phyloP scores from a whole-genome alignment of 306 rosid species.

The Fagus crenata region DNA sequence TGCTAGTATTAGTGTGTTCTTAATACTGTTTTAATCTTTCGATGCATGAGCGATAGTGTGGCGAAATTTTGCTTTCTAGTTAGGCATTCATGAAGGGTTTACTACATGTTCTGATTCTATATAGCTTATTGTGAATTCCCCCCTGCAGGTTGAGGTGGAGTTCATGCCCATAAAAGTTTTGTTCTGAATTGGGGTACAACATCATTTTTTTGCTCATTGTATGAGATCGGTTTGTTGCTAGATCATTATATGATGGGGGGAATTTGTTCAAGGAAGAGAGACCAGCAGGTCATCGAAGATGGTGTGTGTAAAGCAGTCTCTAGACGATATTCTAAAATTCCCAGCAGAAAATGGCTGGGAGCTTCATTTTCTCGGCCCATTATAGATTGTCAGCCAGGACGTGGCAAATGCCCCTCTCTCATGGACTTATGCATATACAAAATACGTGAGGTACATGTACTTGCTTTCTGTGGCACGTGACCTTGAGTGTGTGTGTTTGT shows the following conservation, averaged over 20 bases:
- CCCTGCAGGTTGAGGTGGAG: too few relatives aligned
- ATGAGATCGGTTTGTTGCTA: not conserved
- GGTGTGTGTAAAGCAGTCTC: constrained; percentile 33
- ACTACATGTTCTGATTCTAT: too few relatives aligned
- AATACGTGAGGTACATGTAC: constrained; percentile 51
- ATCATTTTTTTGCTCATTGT: constrained; percentile 14
- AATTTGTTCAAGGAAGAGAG: constrained; percentile 69
- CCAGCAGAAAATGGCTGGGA: constrained; percentile 57
- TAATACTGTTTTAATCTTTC: too few relatives aligned
- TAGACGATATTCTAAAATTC: constrained; percentile 47
- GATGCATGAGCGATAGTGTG: too few relatives aligned
- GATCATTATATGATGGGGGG: constrained; percentile 55
- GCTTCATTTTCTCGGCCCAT: constrained; percentile 37
- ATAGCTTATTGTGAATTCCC: too few relatives aligned
- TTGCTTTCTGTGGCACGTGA: constrained; percentile 14
- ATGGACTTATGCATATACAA: constrained; percentile 57
- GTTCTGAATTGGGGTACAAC: constrained; percentile 24
- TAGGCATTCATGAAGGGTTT: too few relatives aligned
- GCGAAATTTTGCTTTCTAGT: too few relatives aligned
- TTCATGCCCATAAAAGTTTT: not conserved
- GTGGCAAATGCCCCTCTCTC: constrained; percentile 53
- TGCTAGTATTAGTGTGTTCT: too few relatives aligned
- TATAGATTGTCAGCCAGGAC: constrained; percentile 37
- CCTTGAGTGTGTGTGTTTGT: not conserved
- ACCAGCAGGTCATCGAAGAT: constrained; percentile 48